These are phyloP conservation scores for Trapa bicornis DNA, from an alignment of 345 rosid species.

Conservation along the genomic window DNA sequence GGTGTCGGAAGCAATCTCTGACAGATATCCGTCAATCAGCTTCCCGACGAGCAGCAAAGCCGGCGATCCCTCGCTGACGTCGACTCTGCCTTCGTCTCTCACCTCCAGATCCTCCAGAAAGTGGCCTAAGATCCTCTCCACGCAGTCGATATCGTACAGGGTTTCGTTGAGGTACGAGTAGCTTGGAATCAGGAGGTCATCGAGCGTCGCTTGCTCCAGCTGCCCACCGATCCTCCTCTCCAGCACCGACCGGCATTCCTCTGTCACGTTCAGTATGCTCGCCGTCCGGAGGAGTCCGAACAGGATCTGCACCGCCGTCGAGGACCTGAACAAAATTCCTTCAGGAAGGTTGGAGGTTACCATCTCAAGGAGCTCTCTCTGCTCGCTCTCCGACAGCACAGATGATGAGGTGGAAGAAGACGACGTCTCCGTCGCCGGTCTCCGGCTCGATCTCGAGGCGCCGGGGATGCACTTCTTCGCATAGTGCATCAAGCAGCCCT, in stretches of 20 bases:
- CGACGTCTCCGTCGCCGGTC: conserved; percentile 25
- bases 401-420: conserved; percentile 23
- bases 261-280: conserved; percentile 69
- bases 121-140: conserved; percentile 63
- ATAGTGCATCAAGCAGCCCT: conserved; percentile 70
- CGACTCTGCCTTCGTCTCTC: conserved; percentile 18
- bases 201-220: conserved; percentile 74
- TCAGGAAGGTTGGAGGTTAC: conserved; percentile 53
- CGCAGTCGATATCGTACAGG: conserved; percentile 82
- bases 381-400: conserved; percentile 47
- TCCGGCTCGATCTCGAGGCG: conserved; percentile 52
- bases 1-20: conserved; percentile 85
- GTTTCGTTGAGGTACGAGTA: conserved; percentile 91
- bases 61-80: conserved; percentile 31
- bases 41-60: conserved; percentile 73
- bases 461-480: conserved; percentile 81
- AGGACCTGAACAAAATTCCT: conserved; percentile 41
- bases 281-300: conserved; percentile 70
- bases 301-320: conserved; percentile 43
- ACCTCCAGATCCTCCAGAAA: conserved; percentile 50
- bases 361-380: conserved; percentile 69
- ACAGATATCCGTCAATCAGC: conserved; percentile 74
- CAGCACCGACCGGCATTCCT: conserved; percentile 39
- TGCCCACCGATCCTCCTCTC: conserved; percentile 81
- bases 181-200: conserved; percentile 87